phyloP scores from a whole-genome alignment of 2,329 filamentous ascomycete genomes.

The Aspergillus intermedius region DNA sequence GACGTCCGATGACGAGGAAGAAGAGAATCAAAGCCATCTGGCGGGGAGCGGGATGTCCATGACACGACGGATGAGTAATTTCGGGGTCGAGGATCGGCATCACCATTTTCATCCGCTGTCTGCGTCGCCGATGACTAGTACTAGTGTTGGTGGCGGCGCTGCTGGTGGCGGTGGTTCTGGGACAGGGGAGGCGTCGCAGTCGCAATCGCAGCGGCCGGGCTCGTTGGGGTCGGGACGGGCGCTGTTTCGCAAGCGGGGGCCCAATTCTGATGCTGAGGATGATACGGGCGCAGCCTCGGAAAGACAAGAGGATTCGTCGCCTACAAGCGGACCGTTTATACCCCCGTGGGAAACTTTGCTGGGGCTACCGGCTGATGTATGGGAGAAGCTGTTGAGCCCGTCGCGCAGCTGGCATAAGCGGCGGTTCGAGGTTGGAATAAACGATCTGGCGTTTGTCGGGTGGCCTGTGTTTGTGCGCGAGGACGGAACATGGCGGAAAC shows the following conservation, averaged over 20 bases:
- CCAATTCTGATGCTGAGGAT: conserved; percentile 28
- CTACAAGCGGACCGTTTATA: conserved; percentile 16
- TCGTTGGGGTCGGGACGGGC: conserved; percentile 29
- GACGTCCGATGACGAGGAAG: conserved; percentile 38
- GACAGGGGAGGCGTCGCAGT: conserved; percentile 17
- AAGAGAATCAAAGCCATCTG: conserved; percentile 20
- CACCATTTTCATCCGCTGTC: conserved; percentile 8
- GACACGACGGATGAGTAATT: conserved; percentile 26
- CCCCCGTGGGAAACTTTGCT: conserved; percentile 56
- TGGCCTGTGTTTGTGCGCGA: conserved; percentile 77
- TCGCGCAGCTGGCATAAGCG: conserved; percentile 70
- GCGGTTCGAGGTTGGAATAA: conserved; percentile 73
- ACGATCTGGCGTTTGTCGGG: conserved; percentile 72
- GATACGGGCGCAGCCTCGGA: conserved; percentile 24
- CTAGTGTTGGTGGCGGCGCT: neutral
- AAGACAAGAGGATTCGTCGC: conserved; percentile 18
- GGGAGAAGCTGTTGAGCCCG: conserved; percentile 74
- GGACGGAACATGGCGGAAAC: conserved; percentile 70
- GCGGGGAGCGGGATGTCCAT: conserved; percentile 16
- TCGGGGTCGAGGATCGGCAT: conserved; percentile 26
- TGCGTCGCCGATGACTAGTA: conserved; percentile 15
- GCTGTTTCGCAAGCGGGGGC: conserved; percentile 22
- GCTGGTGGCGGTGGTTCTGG: neutral
- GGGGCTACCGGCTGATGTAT: conserved; percentile 66
- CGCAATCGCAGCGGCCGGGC: conserved; percentile 26